phyloP scores from a whole-genome alignment of 2,329 filamentous ascomycete species.

The Botrytis elliptica region DNA sequence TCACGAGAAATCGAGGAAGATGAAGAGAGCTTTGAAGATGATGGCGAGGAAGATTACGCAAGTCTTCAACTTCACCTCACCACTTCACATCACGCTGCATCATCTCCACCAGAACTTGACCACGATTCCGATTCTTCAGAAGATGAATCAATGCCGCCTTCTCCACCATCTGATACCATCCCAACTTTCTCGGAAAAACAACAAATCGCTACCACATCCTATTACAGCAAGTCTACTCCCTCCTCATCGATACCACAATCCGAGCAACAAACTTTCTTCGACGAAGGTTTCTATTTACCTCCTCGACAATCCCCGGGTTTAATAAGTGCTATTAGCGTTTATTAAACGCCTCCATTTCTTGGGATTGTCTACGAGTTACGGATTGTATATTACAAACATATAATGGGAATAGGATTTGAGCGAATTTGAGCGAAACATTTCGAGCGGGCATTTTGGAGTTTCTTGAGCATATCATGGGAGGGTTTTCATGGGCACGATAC shows the following conservation, averaged over 20 bases:
- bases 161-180: constrained; percentile 45
- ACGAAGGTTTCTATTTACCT: constrained; percentile 49
- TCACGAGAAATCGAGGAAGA: constrained; percentile 34
- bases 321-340: constrained; percentile 47
- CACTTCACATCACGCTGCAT: constrained; percentile 55
- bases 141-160: constrained; percentile 69
- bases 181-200: constrained; percentile 61
- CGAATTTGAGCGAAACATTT: constrained; percentile 10
- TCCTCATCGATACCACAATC: constrained; percentile 35
- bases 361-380: constrained; percentile 3
- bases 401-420: constrained; percentile 27
- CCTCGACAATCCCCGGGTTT: constrained; percentile 44
- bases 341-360: constrained; percentile 36
- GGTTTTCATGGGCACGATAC: background rate
- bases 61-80: constrained; percentile 68
- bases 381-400: constrained; percentile 22
- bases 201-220: constrained; percentile 44
- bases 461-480: constrained; percentile 7
- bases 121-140: constrained; percentile 68
- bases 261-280: constrained; percentile 45
- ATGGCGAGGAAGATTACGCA: constrained; percentile 62
- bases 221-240: constrained; percentile 39
- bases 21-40: constrained; percentile 48
- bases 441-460: constrained; percentile 9
- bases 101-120: constrained; percentile 67